Conservation (phyloP, 2,329 filamentous ascomycete species). For the Nigrospora sphaerica region DNA sequence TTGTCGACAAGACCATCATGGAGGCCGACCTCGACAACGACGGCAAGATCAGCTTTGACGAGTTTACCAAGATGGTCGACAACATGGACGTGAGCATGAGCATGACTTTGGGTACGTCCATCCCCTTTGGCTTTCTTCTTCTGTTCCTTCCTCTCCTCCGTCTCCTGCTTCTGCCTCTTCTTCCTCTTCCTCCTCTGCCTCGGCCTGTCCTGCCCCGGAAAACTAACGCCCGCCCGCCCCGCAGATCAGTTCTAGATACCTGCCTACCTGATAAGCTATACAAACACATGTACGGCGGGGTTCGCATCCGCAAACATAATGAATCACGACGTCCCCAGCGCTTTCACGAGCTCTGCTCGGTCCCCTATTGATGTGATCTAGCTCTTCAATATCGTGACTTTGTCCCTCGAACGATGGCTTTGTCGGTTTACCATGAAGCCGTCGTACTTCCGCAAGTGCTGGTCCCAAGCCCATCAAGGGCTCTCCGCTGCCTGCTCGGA, state of each 20-base stretch:
- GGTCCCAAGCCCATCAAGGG: no score
- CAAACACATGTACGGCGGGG: not conserved
- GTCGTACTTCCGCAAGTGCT: no score
- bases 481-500: no score
- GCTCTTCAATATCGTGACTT: no score
- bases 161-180: not conserved
- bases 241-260: slow-evolving; percentile 21
- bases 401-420: no score
- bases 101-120: slow-evolving; percentile 60
- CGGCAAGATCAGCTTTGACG: slow-evolving; percentile 98
- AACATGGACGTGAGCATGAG: slow-evolving; percentile 76
- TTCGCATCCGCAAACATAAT: not conserved
- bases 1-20: slow-evolving; percentile 99
- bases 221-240: not conserved
- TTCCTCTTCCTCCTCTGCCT: not conserved
- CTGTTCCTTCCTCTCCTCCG: not conserved
- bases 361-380: no score
- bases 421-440: no score
- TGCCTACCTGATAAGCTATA: not conserved
- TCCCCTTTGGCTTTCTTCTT: not conserved
- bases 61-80: slow-evolving; percentile 98
- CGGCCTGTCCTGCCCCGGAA: not conserved
- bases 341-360: no score
- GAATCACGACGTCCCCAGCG: not conserved
- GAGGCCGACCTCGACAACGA: slow-evolving; percentile 94